Evolutionary conservation across 2,329 filamentous ascomycete species (phyloP), one percentile per base, ranked within the genome.

Genomic region (Emydomyces testavorans): DNA sequence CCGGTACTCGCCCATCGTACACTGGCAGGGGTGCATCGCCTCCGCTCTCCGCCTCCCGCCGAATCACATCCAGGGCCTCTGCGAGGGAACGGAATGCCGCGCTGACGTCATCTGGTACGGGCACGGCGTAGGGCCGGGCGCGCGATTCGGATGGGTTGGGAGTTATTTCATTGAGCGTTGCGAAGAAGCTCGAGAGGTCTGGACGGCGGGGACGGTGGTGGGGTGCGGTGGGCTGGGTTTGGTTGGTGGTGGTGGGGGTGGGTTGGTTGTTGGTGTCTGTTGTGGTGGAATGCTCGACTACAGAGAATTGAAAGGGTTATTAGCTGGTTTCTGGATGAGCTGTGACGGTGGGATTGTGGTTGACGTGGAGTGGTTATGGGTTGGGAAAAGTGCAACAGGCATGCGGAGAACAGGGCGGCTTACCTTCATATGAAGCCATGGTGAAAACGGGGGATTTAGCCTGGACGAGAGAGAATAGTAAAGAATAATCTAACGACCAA

Each of bases 111-210:
- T 72, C 71, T 1, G 79, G 79, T 3, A 78, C 71, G 1, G 79
- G 79, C 0, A 78, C 61, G 1, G 78, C 75, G 61, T 80, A 65
- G n/a, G 68, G 66, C 56, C 80, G 76, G 46, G 71, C 70, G 41
- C 73, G 74, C 38, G 64, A 57, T 48, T 66, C 62, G 5, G 68
- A 63, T 21, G 67, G 55, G 58, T 74, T 70, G 24, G 71, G 74
- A 6, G 74, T 77, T 49, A 78, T 72, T 56, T 80, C 75, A 51
- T 66, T 65, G 42, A 82, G 74, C 37, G 75, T 74, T 49, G 73
- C 71, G 66, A 80, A 80, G 69, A 82, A 82, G 56, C 77, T 79
- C 34, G 74, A 78, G 34, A 82, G 72, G 60, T 82, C 79, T 23
- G 79, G 79, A 44, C 78, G 74, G 53, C 76, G 76, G 46, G 66